phyloP scores from a whole-genome alignment of 345 rosid species.

The Citrus cavaleriei region DNA sequence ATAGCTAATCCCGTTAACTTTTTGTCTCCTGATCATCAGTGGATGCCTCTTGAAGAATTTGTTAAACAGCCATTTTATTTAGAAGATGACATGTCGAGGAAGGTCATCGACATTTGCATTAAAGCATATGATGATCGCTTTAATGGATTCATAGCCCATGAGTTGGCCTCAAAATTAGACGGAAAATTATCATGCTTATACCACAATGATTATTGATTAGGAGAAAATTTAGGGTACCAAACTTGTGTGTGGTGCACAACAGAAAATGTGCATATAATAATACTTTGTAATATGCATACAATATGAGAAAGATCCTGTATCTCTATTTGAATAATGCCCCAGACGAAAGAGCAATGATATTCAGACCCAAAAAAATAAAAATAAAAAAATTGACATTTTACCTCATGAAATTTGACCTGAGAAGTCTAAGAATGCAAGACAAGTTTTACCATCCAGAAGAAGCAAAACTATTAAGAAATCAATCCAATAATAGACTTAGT shows the following conservation, averaged over 20 bases:
- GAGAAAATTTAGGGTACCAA: not conserved
- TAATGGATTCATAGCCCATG: slow-evolving; percentile 39
- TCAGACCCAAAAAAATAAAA: too few species aligned
- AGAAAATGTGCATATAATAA: not conserved
- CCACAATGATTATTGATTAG: slow-evolving; percentile 3
- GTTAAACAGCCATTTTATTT: slow-evolving; percentile 34
- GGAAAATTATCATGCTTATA: slow-evolving; percentile 39
- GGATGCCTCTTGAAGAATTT: slow-evolving; percentile 45
- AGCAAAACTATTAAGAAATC: not conserved
- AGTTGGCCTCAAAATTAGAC: slow-evolving; percentile 45
- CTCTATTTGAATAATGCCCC: not conserved
- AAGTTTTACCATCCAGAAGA: not conserved
- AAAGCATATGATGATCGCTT: slow-evolving; percentile 29
- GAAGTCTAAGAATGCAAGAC: not conserved
- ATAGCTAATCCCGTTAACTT: not conserved
- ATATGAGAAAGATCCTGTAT: not conserved
- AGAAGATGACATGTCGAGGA: slow-evolving; percentile 40
- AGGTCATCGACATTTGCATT: slow-evolving; percentile 32
- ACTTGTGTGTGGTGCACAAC: not conserved
- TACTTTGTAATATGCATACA: not conserved
- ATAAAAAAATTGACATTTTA: too few species aligned
- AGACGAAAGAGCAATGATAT: too few species aligned
- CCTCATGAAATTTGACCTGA: not conserved
- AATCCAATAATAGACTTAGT: not conserved
- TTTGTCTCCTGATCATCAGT: slow-evolving; percentile 14